Conservation (phyloP, 2,329 filamentous ascomycete species). For the Fusarium praegraminearum region DNA sequence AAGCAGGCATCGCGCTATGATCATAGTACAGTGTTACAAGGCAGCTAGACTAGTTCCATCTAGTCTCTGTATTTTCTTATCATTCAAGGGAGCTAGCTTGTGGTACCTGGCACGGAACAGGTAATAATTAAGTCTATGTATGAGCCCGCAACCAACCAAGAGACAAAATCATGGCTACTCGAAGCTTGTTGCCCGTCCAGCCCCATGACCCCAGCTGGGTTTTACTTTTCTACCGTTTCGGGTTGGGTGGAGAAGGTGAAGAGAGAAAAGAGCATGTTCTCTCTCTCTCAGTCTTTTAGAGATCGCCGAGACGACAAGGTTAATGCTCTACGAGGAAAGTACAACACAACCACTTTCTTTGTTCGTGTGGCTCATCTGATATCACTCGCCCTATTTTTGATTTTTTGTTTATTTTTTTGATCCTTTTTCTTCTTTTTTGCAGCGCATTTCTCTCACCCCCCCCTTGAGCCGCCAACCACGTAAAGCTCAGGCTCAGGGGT, state of each 20-base stretch:
- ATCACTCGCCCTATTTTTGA: not conserved
- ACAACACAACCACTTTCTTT: constrained; percentile 11
- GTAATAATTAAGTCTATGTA: not conserved
- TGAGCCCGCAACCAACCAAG: constrained; percentile 3
- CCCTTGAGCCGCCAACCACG: constrained; percentile 20
- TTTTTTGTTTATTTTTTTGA: not conserved
- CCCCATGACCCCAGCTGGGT: constrained; percentile 13
- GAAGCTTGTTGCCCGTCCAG: constrained; percentile 25
- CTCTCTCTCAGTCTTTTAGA: constrained; percentile 12
- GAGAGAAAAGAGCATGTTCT: constrained; percentile 22
- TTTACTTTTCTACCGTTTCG: constrained; percentile 30
- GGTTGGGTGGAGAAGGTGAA: constrained; percentile 30
- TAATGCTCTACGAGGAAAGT: constrained; percentile 16
- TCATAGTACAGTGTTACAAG: not conserved
- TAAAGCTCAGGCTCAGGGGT: constrained; percentile 9
- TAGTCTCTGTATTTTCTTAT: not conserved
- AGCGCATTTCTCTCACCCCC: constrained; percentile 11
- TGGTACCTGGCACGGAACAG: constrained; percentile 24
- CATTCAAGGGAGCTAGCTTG: not conserved
- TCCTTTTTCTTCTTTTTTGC: constrained; percentile 1
- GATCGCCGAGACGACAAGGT: constrained; percentile 17
- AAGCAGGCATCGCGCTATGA: not conserved
- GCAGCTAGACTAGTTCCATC: not conserved
- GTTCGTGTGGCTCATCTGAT: constrained; percentile 2
- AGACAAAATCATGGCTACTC: constrained; percentile 2